Evolutionary conservation across 495 filamentous ascomycete species (phyloP).

Genomic region (Cryomyces antarcticus): DNA sequence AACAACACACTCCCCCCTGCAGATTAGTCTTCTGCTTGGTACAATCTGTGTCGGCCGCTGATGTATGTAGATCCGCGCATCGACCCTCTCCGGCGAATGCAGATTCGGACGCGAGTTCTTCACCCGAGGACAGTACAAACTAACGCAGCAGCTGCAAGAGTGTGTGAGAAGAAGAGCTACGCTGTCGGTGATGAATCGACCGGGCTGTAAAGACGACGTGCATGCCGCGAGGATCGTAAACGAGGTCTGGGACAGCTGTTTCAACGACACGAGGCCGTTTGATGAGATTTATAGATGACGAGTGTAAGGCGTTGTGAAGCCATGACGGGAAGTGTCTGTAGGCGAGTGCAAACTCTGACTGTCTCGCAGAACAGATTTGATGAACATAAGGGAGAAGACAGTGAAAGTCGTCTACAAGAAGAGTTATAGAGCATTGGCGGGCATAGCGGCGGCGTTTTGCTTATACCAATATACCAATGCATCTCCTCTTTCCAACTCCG

Average conservation of each 20-base stretch:
- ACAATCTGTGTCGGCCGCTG: not conserved
- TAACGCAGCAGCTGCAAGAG: conserved; percentile 82
- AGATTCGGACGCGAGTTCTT: conserved; percentile 77
- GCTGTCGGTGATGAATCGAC: conserved; percentile 50
- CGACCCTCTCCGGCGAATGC: conserved; percentile 82
- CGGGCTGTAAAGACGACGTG: conserved; percentile 64
- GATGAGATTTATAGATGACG: conserved; percentile 82
- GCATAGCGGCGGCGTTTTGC: too few species aligned
- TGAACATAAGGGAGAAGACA: too few species aligned
- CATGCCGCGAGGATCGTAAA: conserved; percentile 79
- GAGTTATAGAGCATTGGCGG: too few species aligned
- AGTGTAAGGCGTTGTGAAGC: not conserved
- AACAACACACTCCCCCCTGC: not conserved
- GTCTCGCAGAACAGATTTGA: not conserved
- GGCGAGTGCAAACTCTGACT: too few species aligned
- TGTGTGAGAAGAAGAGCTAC: conserved; percentile 71
- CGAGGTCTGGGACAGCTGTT: conserved; percentile 95
- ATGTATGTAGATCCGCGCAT: conserved; percentile 56
- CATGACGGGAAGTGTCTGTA: not conserved
- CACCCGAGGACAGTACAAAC: conserved; percentile 57
- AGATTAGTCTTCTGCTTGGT: too few species aligned
- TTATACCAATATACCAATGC: too few species aligned
- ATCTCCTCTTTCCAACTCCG: too few species aligned
- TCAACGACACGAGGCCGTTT: conserved; percentile 81
- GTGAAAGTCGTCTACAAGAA: too few species aligned